These are phyloP conservation scores for Mycena crocata DNA, from an alignment of 768 basidiomycete species.

Conservation along the genomic window DNA sequence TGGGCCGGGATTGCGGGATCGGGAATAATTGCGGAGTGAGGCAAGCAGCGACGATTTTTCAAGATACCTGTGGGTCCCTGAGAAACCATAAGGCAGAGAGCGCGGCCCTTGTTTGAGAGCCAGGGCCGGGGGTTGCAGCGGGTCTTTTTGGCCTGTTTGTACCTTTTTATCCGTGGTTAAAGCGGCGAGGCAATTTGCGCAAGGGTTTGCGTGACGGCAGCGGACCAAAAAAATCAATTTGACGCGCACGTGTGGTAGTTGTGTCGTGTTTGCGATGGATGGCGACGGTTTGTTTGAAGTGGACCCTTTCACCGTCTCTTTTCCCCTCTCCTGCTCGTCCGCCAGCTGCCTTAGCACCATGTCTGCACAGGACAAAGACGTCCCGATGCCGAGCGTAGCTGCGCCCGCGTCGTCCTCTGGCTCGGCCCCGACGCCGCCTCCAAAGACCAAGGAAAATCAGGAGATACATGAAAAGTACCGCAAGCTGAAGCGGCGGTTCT, in stretches of 20 bases:
- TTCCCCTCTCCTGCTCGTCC: neutral
- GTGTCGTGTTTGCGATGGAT: slow-evolving; percentile 9
- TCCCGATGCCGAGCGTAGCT: neutral
- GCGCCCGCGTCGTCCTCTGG: neutral
- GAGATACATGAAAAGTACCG: slow-evolving; percentile 72
- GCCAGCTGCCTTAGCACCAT: neutral
- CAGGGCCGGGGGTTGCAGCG: too few relatives aligned
- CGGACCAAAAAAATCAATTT: neutral
- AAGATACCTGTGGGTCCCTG: too few relatives aligned
- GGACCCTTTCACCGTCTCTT: slow-evolving; percentile 16
- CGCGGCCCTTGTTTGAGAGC: too few relatives aligned
- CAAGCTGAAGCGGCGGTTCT: slow-evolving; percentile 72
- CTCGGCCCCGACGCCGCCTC: slow-evolving; percentile 27
- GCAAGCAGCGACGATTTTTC: too few relatives aligned
- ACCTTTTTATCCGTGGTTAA: too few relatives aligned
- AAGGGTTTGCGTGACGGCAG: neutral
- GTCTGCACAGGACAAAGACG: neutral
- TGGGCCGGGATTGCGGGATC: too few relatives aligned
- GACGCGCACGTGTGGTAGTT: neutral
- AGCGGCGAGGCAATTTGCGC: too few relatives aligned
- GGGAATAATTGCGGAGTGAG: too few relatives aligned
- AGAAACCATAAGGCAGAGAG: too few relatives aligned
- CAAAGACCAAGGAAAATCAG: slow-evolving; percentile 52
- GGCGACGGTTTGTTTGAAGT: slow-evolving; percentile 24
- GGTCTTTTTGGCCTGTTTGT: too few relatives aligned